Percentiles rank a stretch among this genome's conserved stretches.
phyloP scores from a whole-genome alignment of 257 asterid species.

The Apocynum venetum region DNA sequence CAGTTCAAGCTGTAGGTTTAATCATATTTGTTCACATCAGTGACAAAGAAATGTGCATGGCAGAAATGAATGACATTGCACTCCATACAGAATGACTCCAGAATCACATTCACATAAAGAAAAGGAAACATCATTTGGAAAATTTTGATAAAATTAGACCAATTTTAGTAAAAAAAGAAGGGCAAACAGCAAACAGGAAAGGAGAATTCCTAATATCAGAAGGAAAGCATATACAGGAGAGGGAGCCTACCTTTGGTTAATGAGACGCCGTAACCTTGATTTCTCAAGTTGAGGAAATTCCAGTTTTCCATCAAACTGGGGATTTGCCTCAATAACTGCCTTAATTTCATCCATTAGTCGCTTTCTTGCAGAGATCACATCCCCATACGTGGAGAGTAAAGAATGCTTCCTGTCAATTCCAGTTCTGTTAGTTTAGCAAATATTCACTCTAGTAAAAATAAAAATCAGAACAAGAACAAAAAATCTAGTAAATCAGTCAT shows the following conservation, averaged over 20 bases:
- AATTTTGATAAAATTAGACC: too few species aligned
- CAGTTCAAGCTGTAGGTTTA: constrained; percentile 69
- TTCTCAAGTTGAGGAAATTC: constrained; percentile 45
- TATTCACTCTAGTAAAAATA: constrained; percentile 1
- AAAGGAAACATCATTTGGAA: not conserved
- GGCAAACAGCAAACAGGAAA: not conserved
- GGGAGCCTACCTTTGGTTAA: constrained; percentile 64
- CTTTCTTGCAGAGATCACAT: constrained; percentile 48
- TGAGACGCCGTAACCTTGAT: constrained; percentile 65
- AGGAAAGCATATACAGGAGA: not conserved
- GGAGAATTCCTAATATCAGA: not conserved
- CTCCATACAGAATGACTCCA: not conserved
- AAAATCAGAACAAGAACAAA: constrained; percentile 1
- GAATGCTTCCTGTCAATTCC: constrained; percentile 43
- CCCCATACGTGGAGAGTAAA: constrained; percentile 53
- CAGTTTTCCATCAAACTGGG: constrained; percentile 45
- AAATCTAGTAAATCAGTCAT: not conserved
- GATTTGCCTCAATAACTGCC: constrained; percentile 50
- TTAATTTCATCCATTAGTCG: constrained; percentile 38
- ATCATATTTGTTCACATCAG: constrained; percentile 13
- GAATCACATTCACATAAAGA: not conserved
- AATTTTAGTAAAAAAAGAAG: not conserved
- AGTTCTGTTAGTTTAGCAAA: not conserved
- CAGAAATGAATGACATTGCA: not conserved
- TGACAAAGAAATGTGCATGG: not conserved